Conservation (phyloP, 805 yeast species). For the Blastobotrys peoriensis region DNA sequence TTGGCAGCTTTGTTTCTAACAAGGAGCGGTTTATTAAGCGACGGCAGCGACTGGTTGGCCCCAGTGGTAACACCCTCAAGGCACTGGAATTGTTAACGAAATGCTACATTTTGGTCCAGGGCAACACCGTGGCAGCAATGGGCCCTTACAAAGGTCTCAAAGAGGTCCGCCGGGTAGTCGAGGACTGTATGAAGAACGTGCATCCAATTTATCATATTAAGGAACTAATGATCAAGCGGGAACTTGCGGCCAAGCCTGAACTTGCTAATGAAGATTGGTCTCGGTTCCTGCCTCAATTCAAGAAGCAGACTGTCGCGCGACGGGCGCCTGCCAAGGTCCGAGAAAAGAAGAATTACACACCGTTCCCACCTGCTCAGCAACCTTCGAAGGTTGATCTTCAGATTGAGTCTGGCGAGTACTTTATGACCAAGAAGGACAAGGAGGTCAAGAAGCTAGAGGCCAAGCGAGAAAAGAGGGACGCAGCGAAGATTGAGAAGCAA, state of each 20-base stretch:
- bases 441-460: slow-evolving; percentile 63
- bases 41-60: slow-evolving; percentile 94
- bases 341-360: slow-evolving; percentile 80
- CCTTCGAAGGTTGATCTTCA: slow-evolving; percentile 97
- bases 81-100: slow-evolving; percentile 93
- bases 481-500: slow-evolving; percentile 56
- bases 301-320: slow-evolving; percentile 92
- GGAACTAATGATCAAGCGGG: slow-evolving; percentile 95
- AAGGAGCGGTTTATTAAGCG: slow-evolving; percentile 93
- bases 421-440: slow-evolving; percentile 82
- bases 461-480: slow-evolving; percentile 73
- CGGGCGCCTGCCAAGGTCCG: slow-evolving; percentile 72
- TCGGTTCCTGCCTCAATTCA: slow-evolving; percentile 91
- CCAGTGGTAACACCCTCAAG: slow-evolving; percentile 92
- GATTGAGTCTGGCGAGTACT: slow-evolving; percentile 97
- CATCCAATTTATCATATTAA: slow-evolving; percentile 98
- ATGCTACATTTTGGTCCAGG: slow-evolving; percentile 94
- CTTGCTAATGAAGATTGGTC: slow-evolving; percentile 96
- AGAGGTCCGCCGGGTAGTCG: slow-evolving; percentile 87
- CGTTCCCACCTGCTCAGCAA: slow-evolving; percentile 96
- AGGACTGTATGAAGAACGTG: slow-evolving; percentile 93
- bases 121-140: slow-evolving; percentile 95
- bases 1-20: slow-evolving; percentile 80
- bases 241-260: slow-evolving; percentile 90
- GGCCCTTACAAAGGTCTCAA: slow-evolving; percentile 93